Evolutionary conservation across 805 yeast genomes (phyloP).

Genomic region (Kodamaea laetipori): DNA sequence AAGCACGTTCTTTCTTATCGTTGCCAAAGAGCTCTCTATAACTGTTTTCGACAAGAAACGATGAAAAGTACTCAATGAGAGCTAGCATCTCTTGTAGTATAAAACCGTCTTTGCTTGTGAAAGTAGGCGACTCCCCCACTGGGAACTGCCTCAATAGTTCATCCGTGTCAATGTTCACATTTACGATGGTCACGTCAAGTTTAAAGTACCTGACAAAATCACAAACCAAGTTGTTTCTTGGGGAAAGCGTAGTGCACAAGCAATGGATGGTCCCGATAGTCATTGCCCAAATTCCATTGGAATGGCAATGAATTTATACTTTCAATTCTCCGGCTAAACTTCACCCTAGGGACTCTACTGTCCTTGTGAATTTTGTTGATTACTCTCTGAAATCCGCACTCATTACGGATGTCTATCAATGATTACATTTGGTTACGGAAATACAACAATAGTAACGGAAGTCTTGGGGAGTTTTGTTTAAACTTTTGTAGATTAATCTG

Average conservation of each 20-base stretch:
- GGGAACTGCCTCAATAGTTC: neutral
- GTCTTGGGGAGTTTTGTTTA: too few species aligned
- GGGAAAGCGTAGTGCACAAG: neutral
- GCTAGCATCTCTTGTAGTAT: neutral
- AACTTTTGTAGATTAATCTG: too few species aligned
- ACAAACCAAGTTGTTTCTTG: constrained; percentile 1
- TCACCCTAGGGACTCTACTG: too few species aligned
- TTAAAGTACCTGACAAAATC: constrained; percentile 2
- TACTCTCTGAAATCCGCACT: too few species aligned
- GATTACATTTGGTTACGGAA: too few species aligned
- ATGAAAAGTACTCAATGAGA: neutral
- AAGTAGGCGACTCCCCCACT: neutral
- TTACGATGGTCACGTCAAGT: neutral
- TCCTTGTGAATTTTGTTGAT: neutral
- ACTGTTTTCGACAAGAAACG: neutral
- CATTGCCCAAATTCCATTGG: neutral
- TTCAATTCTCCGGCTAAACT: neutral
- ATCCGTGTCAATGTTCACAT: neutral
- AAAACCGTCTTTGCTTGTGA: neutral
- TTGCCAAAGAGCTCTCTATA: constrained; percentile 1
- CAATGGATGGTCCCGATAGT: neutral
- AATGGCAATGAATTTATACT: neutral
- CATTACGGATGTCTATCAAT: too few species aligned
- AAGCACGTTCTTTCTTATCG: neutral
- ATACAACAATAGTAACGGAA: too few species aligned